Conservation (phyloP, 2,329 filamentous ascomycete genomes). For the Xylariomycetidae sp. region DNA sequence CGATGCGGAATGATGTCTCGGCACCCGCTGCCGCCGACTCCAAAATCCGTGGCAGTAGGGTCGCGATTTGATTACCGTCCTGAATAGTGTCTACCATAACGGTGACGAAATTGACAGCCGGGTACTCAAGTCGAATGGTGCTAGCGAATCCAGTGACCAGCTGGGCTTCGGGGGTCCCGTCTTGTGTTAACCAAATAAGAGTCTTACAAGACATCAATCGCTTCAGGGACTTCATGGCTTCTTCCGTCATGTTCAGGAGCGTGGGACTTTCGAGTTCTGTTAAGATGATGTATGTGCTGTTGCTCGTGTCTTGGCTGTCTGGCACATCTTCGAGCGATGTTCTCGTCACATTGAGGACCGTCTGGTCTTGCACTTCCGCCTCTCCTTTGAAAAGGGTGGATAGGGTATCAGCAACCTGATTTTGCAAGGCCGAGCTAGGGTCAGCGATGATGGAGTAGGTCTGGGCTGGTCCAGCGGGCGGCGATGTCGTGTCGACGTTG, state of each 20-base stretch:
- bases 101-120: conserved; percentile 13
- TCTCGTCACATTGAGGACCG: no score
- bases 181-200: conserved; percentile 8
- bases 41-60: conserved; percentile 2
- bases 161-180: conserved; percentile 14
- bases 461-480: conserved; percentile 7
- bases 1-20: conserved; percentile 5
- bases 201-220: conserved; percentile 4
- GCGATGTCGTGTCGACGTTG: conserved; percentile 6
- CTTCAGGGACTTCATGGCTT: conserved; percentile 3
- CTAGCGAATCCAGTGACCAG: conserved; percentile 18
- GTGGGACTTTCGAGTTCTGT: conserved; percentile 3
- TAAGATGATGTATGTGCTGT: conserved; percentile 5
- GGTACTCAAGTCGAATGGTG: conserved; percentile 15
- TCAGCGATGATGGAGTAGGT: conserved; percentile 1
- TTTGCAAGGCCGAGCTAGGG: neutral
- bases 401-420: conserved; percentile 3
- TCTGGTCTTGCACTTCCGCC: no score
- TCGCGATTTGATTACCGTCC: neutral
- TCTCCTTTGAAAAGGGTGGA: conserved; percentile 2
- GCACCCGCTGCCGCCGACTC: conserved; percentile 3
- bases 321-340: conserved; percentile 3
- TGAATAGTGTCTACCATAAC: conserved; percentile 15
- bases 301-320: conserved; percentile 3
- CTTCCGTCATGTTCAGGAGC: conserved; percentile 4